Base-by-base conservation (phyloP, 495 filamentous ascomycete genomes). In the Bryoglossum gracile region DNA sequence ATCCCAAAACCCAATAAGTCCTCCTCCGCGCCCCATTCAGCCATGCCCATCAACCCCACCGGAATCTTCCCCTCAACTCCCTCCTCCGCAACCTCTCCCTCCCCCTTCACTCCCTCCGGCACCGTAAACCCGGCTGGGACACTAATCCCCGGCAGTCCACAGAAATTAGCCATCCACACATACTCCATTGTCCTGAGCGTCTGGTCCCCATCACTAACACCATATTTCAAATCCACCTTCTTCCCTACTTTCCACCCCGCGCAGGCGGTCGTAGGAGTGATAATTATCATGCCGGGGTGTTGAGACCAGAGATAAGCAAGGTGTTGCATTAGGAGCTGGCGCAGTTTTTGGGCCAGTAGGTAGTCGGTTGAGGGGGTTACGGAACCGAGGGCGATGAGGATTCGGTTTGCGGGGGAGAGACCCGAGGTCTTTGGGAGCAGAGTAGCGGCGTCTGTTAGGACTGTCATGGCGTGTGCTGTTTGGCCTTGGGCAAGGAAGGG, bases 21-120 rank as follows among this genome's bases (percentile, higher is more conserved):
- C 54, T 94, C 89, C 65, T 96, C 91, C 8, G 62, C 68, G 0
- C 87, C 89, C 91, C 91, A 95, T 65, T 94, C 86, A 0, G 75
- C 81, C 78, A 90, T 86, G 2, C 80, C 91, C 86, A 90, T 91
- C 48, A 95, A 48, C 14, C 88, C 88, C 18, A 95, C 73, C 0
- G 91, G 89, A 33, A 77, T 32, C 46, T 71, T 54, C 39, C 77
- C 72, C 19, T 46, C 26, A 4, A 16, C 23, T 0, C n/a, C 26
- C 16, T 46, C 33, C n/a, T 21, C 42, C 8, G 49, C 42, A 4
- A 32, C 34, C 13, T 44, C 48, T 5, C 48, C 48, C 8, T 10
- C 48, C 11, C 40, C 39, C 9, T 25, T 24, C 22, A 58, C 30
- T 0, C 51, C 63, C 14, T 65, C 49, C 23, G 57, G 45, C 13